These are phyloP conservation scores for Colletotrichum lentis DNA, from an alignment of 2,329 filamentous ascomycete genomes.

Conservation along the genomic window DNA sequence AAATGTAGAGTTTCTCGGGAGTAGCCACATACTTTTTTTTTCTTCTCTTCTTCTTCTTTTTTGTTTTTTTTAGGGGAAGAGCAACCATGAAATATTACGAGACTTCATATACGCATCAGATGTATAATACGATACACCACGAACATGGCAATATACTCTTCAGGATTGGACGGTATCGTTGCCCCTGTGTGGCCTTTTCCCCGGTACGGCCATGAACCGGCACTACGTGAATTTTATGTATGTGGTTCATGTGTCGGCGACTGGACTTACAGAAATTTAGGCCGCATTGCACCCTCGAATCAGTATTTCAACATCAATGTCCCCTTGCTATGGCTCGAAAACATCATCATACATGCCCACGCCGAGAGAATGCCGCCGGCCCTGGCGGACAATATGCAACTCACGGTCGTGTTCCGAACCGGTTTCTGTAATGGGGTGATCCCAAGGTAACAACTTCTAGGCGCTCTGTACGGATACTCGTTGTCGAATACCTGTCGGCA, in stretches of 20 bases:
- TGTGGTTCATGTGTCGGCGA: background rate
- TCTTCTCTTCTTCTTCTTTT: too few relatives aligned
- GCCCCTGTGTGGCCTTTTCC: background rate
- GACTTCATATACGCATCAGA: slow-evolving; percentile 18
- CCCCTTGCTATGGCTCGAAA: background rate
- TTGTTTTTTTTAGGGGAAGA: background rate
- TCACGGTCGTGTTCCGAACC: background rate
- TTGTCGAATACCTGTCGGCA: too few relatives aligned
- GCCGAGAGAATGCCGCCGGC: background rate
- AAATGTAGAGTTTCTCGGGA: background rate
- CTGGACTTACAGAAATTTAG: too few relatives aligned
- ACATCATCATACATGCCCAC: too few relatives aligned
- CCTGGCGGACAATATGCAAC: background rate
- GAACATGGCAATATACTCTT: slow-evolving; percentile 12
- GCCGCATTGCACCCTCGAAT: too few relatives aligned
- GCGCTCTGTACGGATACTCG: too few relatives aligned
- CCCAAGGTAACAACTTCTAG: background rate
- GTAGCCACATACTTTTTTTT: background rate
- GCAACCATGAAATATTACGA: slow-evolving; percentile 11
- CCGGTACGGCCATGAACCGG: background rate
- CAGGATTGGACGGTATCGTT: background rate
- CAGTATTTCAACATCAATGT: background rate
- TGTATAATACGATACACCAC: slow-evolving; percentile 29
- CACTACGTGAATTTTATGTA: too few relatives aligned
- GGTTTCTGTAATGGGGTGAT: background rate